Conservation (phyloP, 495 filamentous ascomycete genomes). For the Platismatia glauca region DNA sequence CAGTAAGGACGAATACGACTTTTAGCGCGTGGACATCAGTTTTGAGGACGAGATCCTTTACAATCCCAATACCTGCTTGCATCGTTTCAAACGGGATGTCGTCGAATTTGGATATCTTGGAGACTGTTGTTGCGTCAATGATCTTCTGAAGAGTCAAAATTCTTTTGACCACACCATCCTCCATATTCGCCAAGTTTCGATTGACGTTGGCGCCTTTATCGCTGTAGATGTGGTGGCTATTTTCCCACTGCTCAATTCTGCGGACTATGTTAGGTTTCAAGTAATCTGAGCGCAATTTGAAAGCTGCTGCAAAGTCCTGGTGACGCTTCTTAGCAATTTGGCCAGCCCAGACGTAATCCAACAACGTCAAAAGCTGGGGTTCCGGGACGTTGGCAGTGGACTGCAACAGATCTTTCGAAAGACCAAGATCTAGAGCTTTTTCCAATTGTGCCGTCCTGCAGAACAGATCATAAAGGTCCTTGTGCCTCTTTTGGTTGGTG, state of each 20-base stretch:
- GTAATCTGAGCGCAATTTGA: neutral
- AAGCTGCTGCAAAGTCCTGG: neutral
- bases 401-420: conserved; percentile 12
- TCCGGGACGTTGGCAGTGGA: conserved; percentile 1
- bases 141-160: neutral
- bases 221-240: neutral
- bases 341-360: neutral
- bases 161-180: neutral
- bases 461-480: conserved; percentile 7
- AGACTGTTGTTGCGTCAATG: neutral
- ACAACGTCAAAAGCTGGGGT: conserved; percentile 2
- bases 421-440: conserved; percentile 15
- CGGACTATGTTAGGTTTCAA: neutral
- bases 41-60: conserved; percentile 18
- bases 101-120: neutral
- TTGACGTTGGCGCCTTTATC: neutral
- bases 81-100: conserved; percentile 21
- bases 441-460: conserved; percentile 15
- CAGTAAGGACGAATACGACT: neutral
- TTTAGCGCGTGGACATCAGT: neutral
- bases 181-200: neutral
- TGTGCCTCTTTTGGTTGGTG: neutral
- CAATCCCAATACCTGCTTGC: conserved; percentile 26
- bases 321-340: neutral
- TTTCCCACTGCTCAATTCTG: neutral